phyloP scores from a whole-genome alignment of 1,139 yeast genomes.

The Yamadazyma triangularis region DNA sequence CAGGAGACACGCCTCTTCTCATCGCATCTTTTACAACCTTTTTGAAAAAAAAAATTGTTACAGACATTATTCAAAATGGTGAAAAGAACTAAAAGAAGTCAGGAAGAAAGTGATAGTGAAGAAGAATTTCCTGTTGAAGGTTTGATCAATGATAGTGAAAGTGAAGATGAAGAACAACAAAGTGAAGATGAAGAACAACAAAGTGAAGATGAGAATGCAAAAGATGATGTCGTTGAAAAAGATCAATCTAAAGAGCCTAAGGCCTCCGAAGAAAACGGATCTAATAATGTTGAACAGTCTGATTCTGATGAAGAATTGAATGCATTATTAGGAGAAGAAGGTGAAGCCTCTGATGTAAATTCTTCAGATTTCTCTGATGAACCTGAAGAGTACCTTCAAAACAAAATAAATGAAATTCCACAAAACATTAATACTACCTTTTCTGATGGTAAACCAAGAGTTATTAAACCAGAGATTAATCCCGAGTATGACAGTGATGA shows the following conservation, averaged over 20 bases:
- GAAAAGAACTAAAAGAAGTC: slow-evolving; percentile 6
- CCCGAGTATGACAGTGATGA: slow-evolving; percentile 94
- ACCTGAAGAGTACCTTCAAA: slow-evolving; percentile 43
- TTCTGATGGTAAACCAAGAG: slow-evolving; percentile 77
- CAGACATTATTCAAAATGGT: not conserved
- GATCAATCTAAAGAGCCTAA: slow-evolving; percentile 17
- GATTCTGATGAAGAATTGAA: slow-evolving; percentile 61
- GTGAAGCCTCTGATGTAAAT: slow-evolving; percentile 31
- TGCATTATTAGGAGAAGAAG: slow-evolving; percentile 50
- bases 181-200: slow-evolving; percentile 19
- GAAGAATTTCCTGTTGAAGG: slow-evolving; percentile 28
- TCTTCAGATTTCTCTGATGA: slow-evolving; percentile 46
- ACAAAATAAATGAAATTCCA: slow-evolving; percentile 39
- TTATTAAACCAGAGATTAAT: slow-evolving; percentile 81
- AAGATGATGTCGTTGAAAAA: slow-evolving; percentile 4
- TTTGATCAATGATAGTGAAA: slow-evolving; percentile 21
- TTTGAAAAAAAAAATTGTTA: not conserved
- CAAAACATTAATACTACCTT: slow-evolving; percentile 46
- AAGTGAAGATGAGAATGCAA: slow-evolving; percentile 5
- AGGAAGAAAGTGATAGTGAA: slow-evolving; percentile 14
- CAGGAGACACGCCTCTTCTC: not conserved
- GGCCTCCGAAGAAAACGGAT: slow-evolving; percentile 21
- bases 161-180: slow-evolving; percentile 30
- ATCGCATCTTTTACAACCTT: not conserved
- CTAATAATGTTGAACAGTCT: slow-evolving; percentile 20